These are phyloP conservation scores for Arthromyces matolae DNA, from an alignment of 768 basidiomycete genomes.

Conservation along the genomic window DNA sequence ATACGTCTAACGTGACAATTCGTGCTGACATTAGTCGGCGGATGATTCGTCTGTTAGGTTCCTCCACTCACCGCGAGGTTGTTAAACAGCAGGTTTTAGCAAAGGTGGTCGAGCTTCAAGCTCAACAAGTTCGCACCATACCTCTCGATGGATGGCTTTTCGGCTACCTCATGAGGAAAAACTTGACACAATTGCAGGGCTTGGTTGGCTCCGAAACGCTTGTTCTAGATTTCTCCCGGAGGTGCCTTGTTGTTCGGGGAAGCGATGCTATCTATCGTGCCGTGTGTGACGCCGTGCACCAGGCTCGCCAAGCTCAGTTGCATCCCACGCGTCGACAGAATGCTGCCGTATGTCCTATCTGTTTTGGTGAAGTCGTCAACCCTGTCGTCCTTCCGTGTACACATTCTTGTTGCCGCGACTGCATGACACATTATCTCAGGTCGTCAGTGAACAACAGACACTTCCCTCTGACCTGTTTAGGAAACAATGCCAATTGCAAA, in stretches of 20 bases:
- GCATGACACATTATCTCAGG: slow-evolving; percentile 54
- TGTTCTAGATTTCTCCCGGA: slow-evolving; percentile 39
- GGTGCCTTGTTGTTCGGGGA: slow-evolving; percentile 53
- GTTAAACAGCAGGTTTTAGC: slow-evolving; percentile 44
- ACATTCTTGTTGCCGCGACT: slow-evolving; percentile 65
- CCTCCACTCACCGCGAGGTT: slow-evolving; percentile 32
- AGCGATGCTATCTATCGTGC: slow-evolving; percentile 40
- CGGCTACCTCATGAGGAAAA: slow-evolving; percentile 42
- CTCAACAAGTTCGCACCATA: slow-evolving; percentile 40
- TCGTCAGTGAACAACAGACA: slow-evolving; percentile 52
- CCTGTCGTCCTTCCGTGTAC: slow-evolving; percentile 59
- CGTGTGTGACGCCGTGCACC: slow-evolving; percentile 39
- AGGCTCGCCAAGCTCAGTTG: slow-evolving; percentile 25
- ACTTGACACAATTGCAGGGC: slow-evolving; percentile 42
- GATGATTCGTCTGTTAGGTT: slow-evolving; percentile 54
- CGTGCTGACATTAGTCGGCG: slow-evolving; percentile 37
- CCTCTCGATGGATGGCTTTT: slow-evolving; percentile 44
- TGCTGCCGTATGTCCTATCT: slow-evolving; percentile 57
- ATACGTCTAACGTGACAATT: slow-evolving; percentile 40
- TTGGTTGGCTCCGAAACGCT: slow-evolving; percentile 59
- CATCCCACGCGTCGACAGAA: slow-evolving; percentile 15
- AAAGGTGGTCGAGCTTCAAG: slow-evolving; percentile 41
- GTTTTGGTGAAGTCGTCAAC: slow-evolving; percentile 51
- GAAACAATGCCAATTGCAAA: slow-evolving; percentile 55
- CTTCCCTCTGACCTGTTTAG: slow-evolving; percentile 76